Conservation (phyloP, 139 green algal genomes). For the Raphidocelis subcapitata region DNA sequence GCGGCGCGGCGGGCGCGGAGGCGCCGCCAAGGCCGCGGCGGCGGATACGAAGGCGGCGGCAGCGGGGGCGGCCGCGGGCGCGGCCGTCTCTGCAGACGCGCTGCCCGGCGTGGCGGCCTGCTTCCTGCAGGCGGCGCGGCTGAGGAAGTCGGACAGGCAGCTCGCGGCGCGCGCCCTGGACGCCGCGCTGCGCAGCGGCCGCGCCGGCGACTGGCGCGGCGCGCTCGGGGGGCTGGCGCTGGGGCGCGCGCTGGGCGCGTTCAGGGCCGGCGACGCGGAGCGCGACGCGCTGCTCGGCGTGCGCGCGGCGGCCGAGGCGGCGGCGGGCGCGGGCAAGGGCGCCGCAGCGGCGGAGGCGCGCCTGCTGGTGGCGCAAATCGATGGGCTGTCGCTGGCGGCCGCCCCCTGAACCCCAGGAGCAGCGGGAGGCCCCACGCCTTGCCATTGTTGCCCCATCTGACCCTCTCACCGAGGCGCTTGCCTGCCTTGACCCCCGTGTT, state of each 20-base stretch:
- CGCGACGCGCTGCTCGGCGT: too few relatives aligned
- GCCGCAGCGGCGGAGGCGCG: too few relatives aligned
- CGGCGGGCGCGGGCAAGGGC: too few relatives aligned
- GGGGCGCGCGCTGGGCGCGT: not conserved
- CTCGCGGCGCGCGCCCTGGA: not conserved
- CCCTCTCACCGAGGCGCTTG: too few relatives aligned
- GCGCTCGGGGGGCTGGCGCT: constrained; percentile 10
- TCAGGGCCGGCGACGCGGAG: too few relatives aligned
- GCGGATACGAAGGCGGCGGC: not conserved
- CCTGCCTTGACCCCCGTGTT: too few relatives aligned
- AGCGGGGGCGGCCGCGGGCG: not conserved
- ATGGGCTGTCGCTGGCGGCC: too few relatives aligned
- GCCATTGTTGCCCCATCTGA: too few relatives aligned
- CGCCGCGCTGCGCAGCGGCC: not conserved
- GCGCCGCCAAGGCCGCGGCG: not conserved
- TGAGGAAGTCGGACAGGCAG: not conserved
- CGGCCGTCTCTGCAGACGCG: not conserved
- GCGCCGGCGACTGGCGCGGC: constrained; percentile 7
- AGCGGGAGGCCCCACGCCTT: too few relatives aligned
- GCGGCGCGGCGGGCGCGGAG: not conserved
- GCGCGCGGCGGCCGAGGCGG: too few relatives aligned
- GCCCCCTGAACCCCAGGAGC: too few relatives aligned
- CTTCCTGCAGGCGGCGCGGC: not conserved
- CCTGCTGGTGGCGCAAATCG: too few relatives aligned
- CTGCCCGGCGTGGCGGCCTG: not conserved